Conservation (phyloP, 169 alveolate species). For the Cryptosporidium viatorum region DNA sequence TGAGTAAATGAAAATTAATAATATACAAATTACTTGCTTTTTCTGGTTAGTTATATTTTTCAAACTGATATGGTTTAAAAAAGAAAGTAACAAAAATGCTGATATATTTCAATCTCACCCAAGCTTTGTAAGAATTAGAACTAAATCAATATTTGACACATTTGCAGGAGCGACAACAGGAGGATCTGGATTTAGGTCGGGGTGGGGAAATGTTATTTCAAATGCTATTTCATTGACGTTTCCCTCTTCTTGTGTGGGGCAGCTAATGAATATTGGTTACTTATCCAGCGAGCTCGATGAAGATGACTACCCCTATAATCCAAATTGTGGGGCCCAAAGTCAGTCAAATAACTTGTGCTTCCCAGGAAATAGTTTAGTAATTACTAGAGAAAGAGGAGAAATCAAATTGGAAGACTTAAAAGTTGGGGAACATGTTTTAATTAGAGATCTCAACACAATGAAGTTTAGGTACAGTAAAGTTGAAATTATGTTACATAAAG, state of each 20-base stretch:
- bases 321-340: slow-evolving; percentile 64
- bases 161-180: slow-evolving; percentile 12
- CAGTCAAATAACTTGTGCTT: slow-evolving; percentile 63
- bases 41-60: neutral
- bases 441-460: slow-evolving; percentile 35
- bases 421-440: slow-evolving; percentile 30
- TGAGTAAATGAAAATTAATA: neutral
- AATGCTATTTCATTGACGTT: slow-evolving; percentile 32
- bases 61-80: neutral
- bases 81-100: neutral
- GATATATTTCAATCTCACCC: neutral
- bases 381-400: slow-evolving; percentile 45
- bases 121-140: slow-evolving; percentile 24
- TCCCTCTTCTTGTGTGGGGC: slow-evolving; percentile 68
- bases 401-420: slow-evolving; percentile 20
- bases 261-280: slow-evolving; percentile 55
- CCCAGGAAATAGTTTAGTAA: slow-evolving; percentile 34
- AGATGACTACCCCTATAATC: slow-evolving; percentile 63
- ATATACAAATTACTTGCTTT: neutral
- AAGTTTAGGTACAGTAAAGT: slow-evolving; percentile 32
- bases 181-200: slow-evolving; percentile 27
- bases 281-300: slow-evolving; percentile 46
- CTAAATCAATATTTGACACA: slow-evolving; percentile 41
- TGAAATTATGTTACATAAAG: slow-evolving; percentile 57
- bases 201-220: slow-evolving; percentile 75